Percentiles rank a stretch among this genome's conserved stretches.
Evolutionary conservation across 2,329 filamentous ascomycete species (phyloP).

Genomic region (Cercospora sesami): DNA sequence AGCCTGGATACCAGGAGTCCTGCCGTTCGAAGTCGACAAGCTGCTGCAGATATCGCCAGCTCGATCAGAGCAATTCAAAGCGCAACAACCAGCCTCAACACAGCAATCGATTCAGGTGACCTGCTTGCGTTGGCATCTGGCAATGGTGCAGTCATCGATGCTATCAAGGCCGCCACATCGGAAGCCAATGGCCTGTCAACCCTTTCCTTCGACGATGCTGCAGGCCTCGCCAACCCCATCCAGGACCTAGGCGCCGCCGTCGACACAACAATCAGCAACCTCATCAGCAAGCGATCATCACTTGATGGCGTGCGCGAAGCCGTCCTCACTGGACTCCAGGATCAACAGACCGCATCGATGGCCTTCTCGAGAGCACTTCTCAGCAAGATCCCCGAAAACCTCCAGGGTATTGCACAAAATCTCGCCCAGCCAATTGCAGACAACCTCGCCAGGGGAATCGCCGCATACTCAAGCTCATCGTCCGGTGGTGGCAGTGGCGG

Average conservation of each 20-base stretch:
- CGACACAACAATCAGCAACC: constrained; percentile 14
- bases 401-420: constrained; percentile 12
- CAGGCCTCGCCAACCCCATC: constrained; percentile 16
- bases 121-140: constrained; percentile 11
- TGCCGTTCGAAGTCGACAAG: constrained; percentile 17
- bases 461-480: constrained; percentile 8
- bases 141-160: constrained; percentile 15
- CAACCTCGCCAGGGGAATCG: constrained; percentile 13
- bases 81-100: constrained; percentile 14
- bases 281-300: constrained; percentile 17
- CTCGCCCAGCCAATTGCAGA: constrained; percentile 19
- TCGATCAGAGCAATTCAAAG: constrained; percentile 16
- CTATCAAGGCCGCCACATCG: constrained; percentile 18
- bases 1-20: constrained; percentile 15
- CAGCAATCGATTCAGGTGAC: constrained; percentile 12
- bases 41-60: constrained; percentile 14
- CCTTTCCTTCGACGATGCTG: constrained; percentile 16
- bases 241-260: constrained; percentile 14
- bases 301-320: constrained; percentile 13
- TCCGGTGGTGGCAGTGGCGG: neutral
- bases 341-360: constrained; percentile 15
- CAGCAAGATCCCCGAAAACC: constrained; percentile 17
- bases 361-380: constrained; percentile 17
- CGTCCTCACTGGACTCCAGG: constrained; percentile 17
- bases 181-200: constrained; percentile 17